Conservation (phyloP, 2,329 filamentous ascomycete genomes). For the Dactylellina cionopaga region DNA sequence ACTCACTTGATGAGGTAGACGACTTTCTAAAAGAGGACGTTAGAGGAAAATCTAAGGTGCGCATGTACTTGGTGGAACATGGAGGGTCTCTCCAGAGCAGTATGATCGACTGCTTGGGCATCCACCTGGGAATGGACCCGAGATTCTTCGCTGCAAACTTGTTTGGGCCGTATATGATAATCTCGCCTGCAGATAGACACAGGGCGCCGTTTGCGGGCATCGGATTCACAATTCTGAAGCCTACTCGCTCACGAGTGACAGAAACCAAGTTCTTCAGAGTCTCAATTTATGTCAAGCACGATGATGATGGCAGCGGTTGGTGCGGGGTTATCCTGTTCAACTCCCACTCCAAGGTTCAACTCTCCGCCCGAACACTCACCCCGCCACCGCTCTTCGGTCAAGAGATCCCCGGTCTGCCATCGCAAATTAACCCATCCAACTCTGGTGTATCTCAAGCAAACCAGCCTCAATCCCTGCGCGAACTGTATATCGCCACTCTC, state of each 20-base stretch:
- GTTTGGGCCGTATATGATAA: constrained; percentile 37
- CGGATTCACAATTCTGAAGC: constrained; percentile 55
- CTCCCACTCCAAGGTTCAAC: constrained; percentile 53
- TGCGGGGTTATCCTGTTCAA: constrained; percentile 57
- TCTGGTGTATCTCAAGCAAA: constrained; percentile 7
- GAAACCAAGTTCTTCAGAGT: constrained; percentile 57
- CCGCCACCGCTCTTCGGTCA: constrained; percentile 55
- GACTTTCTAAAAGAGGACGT: constrained; percentile 34
- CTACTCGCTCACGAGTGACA: constrained; percentile 40
- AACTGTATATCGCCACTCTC: constrained; percentile 56
- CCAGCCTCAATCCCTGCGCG: constrained; percentile 54
- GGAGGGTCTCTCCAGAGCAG: constrained; percentile 42
- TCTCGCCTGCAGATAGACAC: constrained; percentile 33
- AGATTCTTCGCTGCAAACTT: constrained; percentile 50
- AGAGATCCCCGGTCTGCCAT: constrained; percentile 26
- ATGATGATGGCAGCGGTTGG: constrained; percentile 56
- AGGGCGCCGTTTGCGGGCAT: constrained; percentile 48
- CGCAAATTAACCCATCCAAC: constrained; percentile 1
- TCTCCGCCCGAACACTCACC: constrained; percentile 54
- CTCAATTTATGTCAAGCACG: constrained; percentile 55
- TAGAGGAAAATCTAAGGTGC: constrained; percentile 30
- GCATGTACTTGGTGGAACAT: constrained; percentile 50
- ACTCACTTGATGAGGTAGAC: constrained; percentile 23
- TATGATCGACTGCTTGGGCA: constrained; percentile 52
- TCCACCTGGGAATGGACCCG: constrained; percentile 44